A percentile compares a stretch with the other conserved stretches of the same genome.
Evolutionary conservation across 2,329 filamentous ascomycete genomes (phyloP).

Genomic region (Rhexocercosporidium sp.): DNA sequence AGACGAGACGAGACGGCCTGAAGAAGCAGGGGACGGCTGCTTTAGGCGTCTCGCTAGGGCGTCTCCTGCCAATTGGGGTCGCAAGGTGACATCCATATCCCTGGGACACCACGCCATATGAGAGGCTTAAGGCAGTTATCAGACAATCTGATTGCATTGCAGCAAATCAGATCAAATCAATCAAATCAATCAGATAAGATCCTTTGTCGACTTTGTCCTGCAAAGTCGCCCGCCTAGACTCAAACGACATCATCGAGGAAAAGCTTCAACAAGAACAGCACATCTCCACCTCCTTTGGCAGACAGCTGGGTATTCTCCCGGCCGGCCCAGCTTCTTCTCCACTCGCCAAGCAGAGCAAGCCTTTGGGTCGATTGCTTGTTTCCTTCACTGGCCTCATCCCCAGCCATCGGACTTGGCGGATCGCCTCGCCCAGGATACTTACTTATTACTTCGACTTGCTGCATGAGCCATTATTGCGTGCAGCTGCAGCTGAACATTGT

Average conservation of each 20-base stretch:
- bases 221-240: too few species aligned
- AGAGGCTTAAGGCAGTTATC: too few species aligned
- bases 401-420: neutral
- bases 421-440: too few species aligned
- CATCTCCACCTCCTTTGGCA: too few species aligned
- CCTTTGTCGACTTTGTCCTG: neutral
- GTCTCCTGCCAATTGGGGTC: neutral
- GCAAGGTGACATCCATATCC: neutral
- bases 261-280: neutral
- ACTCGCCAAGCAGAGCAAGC: constrained; percentile 1
- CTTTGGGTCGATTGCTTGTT: neutral
- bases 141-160: constrained; percentile 4
- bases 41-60: neutral
- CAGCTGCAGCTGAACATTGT: too few species aligned
- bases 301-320: neutral
- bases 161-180: neutral
- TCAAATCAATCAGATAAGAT: constrained; percentile 1
- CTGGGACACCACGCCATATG: neutral
- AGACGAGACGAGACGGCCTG: too few species aligned
- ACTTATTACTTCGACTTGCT: too few species aligned
- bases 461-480: too few species aligned
- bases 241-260: neutral
- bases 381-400: neutral
- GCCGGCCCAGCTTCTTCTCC: neutral
- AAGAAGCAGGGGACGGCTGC: neutral